phyloP scores from a whole-genome alignment of 768 basidiomycete genomes.

The Boletus rex-veris region DNA sequence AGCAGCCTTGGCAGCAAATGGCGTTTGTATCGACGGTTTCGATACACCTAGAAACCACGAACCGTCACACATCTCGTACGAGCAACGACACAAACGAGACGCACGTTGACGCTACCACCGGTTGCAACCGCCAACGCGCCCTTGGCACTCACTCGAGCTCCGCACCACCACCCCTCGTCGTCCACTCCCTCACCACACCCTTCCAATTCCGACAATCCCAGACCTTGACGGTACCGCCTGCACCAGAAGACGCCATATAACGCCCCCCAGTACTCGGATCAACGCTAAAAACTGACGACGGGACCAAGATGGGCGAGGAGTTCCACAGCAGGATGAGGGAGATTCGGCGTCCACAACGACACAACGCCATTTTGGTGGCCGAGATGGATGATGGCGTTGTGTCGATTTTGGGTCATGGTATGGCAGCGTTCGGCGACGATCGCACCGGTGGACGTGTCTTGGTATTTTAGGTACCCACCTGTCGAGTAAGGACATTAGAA shows the following conservation, averaged over 20 bases:
- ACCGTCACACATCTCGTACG: neutral
- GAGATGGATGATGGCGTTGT: constrained; percentile 91
- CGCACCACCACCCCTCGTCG: constrained; percentile 59
- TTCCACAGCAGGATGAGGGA: constrained; percentile 87
- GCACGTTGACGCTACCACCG: constrained; percentile 80
- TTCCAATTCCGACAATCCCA: constrained; percentile 99
- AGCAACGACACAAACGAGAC: constrained; percentile 18
- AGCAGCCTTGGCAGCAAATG: constrained; percentile 43
- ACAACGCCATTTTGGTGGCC: constrained; percentile 95
- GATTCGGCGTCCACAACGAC: constrained; percentile 96
- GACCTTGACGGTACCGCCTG: constrained; percentile 86
- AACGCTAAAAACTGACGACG: constrained; percentile 70
- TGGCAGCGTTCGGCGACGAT: constrained; percentile 81
- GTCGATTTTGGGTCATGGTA: constrained; percentile 85
- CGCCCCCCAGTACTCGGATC: constrained; percentile 84
- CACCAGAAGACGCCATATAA: constrained; percentile 87
- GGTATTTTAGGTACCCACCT: constrained; percentile 94
- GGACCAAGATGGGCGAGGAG: constrained; percentile 90
- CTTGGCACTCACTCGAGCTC: constrained; percentile 81
- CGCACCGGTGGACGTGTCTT: constrained; percentile 92
- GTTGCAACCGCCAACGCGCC: constrained; percentile 80
- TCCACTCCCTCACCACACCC: constrained; percentile 79
- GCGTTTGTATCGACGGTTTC: constrained; percentile 58
- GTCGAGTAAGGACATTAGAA: neutral
- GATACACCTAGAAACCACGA: constrained; percentile 56